Percentiles rank a stretch among this genome's conserved stretches.
These are phyloP conservation scores for Erodium texanum DNA, from an alignment of 441 rosid genomes.

Conservation along the genomic window DNA sequence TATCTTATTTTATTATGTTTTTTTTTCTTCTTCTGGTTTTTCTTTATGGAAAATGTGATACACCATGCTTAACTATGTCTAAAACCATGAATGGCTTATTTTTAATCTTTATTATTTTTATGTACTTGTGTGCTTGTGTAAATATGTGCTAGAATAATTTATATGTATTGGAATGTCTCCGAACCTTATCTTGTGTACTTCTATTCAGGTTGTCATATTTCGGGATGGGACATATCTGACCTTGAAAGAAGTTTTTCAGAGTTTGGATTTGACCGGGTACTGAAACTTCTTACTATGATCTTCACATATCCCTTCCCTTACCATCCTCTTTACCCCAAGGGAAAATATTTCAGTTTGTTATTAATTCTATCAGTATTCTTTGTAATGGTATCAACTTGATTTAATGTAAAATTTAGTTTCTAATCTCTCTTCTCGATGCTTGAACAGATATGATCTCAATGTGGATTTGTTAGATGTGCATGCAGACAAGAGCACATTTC, in stretches of 20 bases:
- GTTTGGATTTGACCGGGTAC: conserved; percentile 88
- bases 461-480: conserved; percentile 99
- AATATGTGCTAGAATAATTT: background rate
- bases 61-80: background rate
- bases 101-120: background rate
- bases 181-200: conserved; percentile 6
- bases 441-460: conserved; percentile 78
- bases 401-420: background rate
- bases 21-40: background rate
- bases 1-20: background rate
- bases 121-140: background rate
- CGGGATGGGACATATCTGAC: conserved; percentile 97
- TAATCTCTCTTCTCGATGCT: conserved; percentile 14
- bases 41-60: background rate
- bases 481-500: conserved; percentile 68
- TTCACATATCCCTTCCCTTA: background rate
- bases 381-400: too few relatives aligned
- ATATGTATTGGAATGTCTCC: background rate
- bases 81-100: background rate
- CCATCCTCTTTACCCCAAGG: background rate
- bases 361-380: background rate
- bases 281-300: background rate
- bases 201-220: conserved; percentile 86
- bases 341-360: background rate
- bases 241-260: conserved; percentile 90